Conservation (phyloP, 2,329 filamentous ascomycete genomes). For the Alternaria sp. region DNA sequence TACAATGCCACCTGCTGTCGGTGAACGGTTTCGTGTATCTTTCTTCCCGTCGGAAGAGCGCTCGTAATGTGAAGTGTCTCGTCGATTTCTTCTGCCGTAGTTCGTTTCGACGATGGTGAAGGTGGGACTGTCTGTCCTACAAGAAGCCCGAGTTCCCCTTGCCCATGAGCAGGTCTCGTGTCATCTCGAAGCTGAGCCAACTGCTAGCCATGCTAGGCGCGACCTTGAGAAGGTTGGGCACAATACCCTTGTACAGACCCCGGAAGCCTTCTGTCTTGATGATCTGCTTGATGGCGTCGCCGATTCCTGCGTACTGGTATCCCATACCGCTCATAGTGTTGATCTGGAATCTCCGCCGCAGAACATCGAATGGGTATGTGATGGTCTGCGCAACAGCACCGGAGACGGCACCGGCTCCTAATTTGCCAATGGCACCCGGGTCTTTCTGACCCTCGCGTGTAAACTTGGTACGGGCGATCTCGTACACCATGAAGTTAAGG, state of each 20-base stretch:
- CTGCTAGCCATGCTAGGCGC: constrained; percentile 98
- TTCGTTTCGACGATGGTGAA: not conserved
- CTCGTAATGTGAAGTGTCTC: constrained; percentile 1
- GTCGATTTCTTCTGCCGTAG: not conserved
- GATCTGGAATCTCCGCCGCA: constrained; percentile 94
- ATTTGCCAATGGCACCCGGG: constrained; percentile 78
- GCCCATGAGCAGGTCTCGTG: constrained; percentile 79
- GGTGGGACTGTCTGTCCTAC: constrained; percentile 16
- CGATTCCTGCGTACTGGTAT: constrained; percentile 88
- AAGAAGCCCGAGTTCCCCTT: constrained; percentile 40
- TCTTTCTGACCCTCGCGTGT: constrained; percentile 89
- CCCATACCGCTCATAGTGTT: constrained; percentile 99
- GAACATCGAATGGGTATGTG: constrained; percentile 96
- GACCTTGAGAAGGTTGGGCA: constrained; percentile 94
- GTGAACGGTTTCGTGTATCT: not conserved
- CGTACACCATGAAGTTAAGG: constrained; percentile 98
- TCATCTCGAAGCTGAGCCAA: constrained; percentile 97
- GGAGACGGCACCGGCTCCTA: constrained; percentile 90
- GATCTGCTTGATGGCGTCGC: constrained; percentile 83
- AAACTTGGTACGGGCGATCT: constrained; percentile 81
- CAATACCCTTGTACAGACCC: constrained; percentile 94
- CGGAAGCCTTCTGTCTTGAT: constrained; percentile 80
- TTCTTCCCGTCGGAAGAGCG: not conserved
- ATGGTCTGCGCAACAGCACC: constrained; percentile 95
- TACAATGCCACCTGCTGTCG: constrained; percentile 9